Percentiles rank a stretch among this genome's conserved stretches.
These are phyloP conservation scores for Lyophyllum decastes DNA, from an alignment of 768 basidiomycete species.

Conservation along the genomic window DNA sequence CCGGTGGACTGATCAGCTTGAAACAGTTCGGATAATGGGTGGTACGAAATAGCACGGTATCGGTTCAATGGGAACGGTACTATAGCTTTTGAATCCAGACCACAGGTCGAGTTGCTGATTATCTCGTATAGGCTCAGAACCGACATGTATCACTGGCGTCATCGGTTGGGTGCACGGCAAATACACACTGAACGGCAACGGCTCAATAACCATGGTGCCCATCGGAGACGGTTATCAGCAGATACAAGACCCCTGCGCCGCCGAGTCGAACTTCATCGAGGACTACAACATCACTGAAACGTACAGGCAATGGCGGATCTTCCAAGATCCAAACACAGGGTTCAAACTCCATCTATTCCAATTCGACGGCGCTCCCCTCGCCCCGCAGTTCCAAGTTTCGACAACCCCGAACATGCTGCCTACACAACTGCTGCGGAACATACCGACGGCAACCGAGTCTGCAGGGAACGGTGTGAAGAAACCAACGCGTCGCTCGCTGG, in stretches of 20 bases:
- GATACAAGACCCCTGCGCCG: conserved; percentile 91
- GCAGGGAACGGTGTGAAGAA: conserved; percentile 24
- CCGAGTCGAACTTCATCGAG: conserved; percentile 85
- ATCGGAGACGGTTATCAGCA: conserved; percentile 92
- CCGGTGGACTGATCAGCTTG: conserved; percentile 7
- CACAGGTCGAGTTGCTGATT: not conserved
- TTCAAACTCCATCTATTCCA: conserved; percentile 77
- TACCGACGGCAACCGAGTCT: conserved; percentile 24
- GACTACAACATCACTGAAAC: conserved; percentile 77
- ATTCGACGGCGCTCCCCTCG: conserved; percentile 75
- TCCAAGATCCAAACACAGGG: conserved; percentile 59
- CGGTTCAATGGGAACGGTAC: conserved; percentile 86
- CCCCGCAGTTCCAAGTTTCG: conserved; percentile 71
- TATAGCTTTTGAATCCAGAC: conserved; percentile 16
- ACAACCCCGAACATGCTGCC: conserved; percentile 86
- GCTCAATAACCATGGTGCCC: conserved; percentile 75
- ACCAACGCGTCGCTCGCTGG: conserved; percentile 16
- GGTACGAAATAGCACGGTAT: conserved; percentile 90
- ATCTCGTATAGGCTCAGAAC: conserved; percentile 60
- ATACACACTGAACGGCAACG: conserved; percentile 68
- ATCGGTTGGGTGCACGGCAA: conserved; percentile 90
- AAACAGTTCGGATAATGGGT: conserved; percentile 66
- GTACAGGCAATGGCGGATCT: conserved; percentile 70
- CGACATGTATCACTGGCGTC: conserved; percentile 87
- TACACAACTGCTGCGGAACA: conserved; percentile 62